These are phyloP conservation scores for Geoglossum cookeanum DNA, from an alignment of 2,329 filamentous ascomycete species.

Conservation along the genomic window DNA sequence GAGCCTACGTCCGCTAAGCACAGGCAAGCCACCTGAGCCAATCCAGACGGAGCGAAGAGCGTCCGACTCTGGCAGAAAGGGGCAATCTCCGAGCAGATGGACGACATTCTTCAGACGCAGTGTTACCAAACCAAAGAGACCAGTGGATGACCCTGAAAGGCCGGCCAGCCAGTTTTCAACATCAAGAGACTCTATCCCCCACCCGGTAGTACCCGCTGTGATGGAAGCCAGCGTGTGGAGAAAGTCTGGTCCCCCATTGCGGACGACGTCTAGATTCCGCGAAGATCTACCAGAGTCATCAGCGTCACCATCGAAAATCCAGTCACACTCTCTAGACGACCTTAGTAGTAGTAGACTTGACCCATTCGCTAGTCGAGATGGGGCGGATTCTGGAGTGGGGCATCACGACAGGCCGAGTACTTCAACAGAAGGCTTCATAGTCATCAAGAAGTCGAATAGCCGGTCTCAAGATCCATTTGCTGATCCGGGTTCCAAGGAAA, in stretches of 20 bases:
- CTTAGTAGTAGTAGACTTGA: not conserved
- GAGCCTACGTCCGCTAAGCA: slow-evolving; percentile 29
- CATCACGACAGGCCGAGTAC: not conserved
- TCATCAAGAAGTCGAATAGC: not conserved
- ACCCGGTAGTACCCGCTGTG: slow-evolving; percentile 24
- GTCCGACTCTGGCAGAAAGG: slow-evolving; percentile 32
- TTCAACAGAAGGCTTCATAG: not conserved
- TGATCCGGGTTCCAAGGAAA: not conserved
- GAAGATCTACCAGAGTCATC: slow-evolving; percentile 82
- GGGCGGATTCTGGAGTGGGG: not conserved
- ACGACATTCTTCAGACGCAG: slow-evolving; percentile 58
- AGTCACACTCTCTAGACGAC: slow-evolving; percentile 39
- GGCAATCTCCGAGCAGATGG: slow-evolving; percentile 31
- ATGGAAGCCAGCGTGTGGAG: slow-evolving; percentile 23
- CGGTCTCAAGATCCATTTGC: not conserved
- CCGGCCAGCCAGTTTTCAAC: slow-evolving; percentile 60
- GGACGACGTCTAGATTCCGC: slow-evolving; percentile 77
- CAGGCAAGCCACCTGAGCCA: slow-evolving; percentile 29
- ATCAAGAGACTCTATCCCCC: slow-evolving; percentile 68
- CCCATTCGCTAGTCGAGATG: not conserved
- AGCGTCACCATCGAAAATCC: slow-evolving; percentile 63
- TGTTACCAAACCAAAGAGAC: slow-evolving; percentile 32
- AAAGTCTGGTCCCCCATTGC: slow-evolving; percentile 42
- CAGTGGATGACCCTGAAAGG: slow-evolving; percentile 28
- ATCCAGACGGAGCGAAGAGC: slow-evolving; percentile 31